Base-by-base conservation (phyloP, 2,329 filamentous ascomycete species). In the Microsporum ferrugineum region DNA sequence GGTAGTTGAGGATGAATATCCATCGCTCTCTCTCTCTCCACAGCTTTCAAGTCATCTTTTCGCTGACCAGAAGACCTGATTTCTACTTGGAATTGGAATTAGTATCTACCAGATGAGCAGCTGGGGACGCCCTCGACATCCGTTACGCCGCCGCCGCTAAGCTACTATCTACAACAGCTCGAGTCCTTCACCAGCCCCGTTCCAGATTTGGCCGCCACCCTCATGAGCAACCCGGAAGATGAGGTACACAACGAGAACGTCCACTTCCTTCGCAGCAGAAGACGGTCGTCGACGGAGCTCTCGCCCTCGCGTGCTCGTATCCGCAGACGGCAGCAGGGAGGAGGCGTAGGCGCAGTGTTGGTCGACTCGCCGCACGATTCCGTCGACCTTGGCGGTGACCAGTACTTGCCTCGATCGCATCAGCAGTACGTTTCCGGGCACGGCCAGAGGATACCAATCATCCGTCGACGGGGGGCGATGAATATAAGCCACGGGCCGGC, bases 201-300 rank as follows among this genome's bases (percentile, higher is more conserved):
- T 45, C 74, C 79, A 60, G 78, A 80, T 66, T 74, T 81, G 62
- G 78, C 80, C 58, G 71, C 77, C 43, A 80, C 79, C 45, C 72
- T 81, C 49, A 76, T 76, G 63, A 78, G 74, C 23, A 72, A 73
- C 61, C 72, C 72, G 47, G 76, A 76, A 66, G 74, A 80, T 65
- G 75, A 76, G 63, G 75, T 72, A 60, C 71, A 77, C 58, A 71
- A 78, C 68, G 79, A 78, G 63, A 82, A 81, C 70, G 71, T 79
- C 65, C 77, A 71, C 68, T 81, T 81, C 64, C 72, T 83, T 60
- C 77, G 80, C 60, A 75, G 71, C 60, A 71, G 70, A 60, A 62
- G 68, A 57, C 68, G 64, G 61, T 69, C 66, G 57, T 53, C 39
- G 53, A 58, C 31, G 29, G 60, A 57, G 38, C 23, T 57, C n/a